These are phyloP conservation scores for Macrotyloma uniflorum DNA, from an alignment of 306 rosid species.

Conservation along the genomic window DNA sequence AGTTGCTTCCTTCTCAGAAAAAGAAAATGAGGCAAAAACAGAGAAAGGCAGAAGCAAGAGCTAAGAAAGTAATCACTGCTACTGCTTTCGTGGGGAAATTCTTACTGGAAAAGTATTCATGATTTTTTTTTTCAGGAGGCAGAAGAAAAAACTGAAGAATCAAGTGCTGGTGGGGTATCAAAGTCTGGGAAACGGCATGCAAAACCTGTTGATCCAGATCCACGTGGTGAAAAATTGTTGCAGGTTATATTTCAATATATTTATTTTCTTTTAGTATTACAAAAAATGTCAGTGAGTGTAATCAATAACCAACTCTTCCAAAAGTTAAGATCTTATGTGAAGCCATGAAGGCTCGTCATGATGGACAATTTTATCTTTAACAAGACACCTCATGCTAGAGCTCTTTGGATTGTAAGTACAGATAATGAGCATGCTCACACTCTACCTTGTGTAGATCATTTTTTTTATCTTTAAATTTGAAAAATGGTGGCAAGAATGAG, in stretches of 20 bases:
- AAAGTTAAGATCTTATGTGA: background rate
- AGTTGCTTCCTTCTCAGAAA: constrained; percentile 93
- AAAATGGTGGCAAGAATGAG: background rate
- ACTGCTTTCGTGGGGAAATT: constrained; percentile 33
- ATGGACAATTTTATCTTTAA: background rate
- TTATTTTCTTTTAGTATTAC: background rate
- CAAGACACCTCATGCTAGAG: background rate
- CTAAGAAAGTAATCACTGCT: constrained; percentile 73
- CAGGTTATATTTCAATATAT: constrained; percentile 61
- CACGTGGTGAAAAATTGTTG: constrained; percentile 85
- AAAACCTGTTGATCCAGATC: constrained; percentile 93
- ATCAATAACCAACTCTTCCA: constrained; percentile 8
- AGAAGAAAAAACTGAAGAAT: constrained; percentile 86
- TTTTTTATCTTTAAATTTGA: background rate
- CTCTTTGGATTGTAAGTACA: background rate
- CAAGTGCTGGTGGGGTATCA: constrained; percentile 60
- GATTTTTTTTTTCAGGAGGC: constrained; percentile 71
- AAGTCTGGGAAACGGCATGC: constrained; percentile 89
- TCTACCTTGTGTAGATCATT: background rate
- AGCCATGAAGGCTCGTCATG: constrained; percentile 19
- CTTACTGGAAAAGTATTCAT: constrained; percentile 25
- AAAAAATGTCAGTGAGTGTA: constrained; percentile 3
- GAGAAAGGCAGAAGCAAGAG: constrained; percentile 97
- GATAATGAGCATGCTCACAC: background rate
- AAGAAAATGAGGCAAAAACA: constrained; percentile 97